These are phyloP conservation scores for Furcasterigmium sp. DNA, from an alignment of 2,329 filamentous ascomycete genomes.

Conservation along the genomic window DNA sequence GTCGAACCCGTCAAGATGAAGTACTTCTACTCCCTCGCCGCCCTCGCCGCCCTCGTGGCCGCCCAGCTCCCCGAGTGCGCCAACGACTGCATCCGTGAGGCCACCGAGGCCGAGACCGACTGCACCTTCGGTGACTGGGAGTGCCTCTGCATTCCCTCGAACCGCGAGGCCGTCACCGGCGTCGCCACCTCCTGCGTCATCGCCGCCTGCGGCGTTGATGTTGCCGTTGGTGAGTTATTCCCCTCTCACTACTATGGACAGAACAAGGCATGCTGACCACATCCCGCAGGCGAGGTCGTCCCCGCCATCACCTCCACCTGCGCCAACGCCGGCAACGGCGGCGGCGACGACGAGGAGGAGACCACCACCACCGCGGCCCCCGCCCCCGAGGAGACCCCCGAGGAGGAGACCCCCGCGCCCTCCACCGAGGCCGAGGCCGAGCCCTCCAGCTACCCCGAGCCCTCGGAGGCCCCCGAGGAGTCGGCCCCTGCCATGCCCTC, in stretches of 20 bases:
- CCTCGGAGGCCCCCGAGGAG: neutral
- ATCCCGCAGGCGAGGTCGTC: slow-evolving; percentile 27
- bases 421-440: slow-evolving; percentile 5
- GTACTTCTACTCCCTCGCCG: slow-evolving; percentile 17
- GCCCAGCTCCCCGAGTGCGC: slow-evolving; percentile 31
- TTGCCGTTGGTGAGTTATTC: slow-evolving; percentile 29
- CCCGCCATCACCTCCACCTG: slow-evolving; percentile 30
- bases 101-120: slow-evolving; percentile 21
- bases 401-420: slow-evolving; percentile 2
- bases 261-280: neutral
- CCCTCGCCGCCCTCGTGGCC: slow-evolving; percentile 25
- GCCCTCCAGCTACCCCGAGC: slow-evolving; percentile 2
- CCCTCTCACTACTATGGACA: neutral
- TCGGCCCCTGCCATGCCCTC: slow-evolving; percentile 4
- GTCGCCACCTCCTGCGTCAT: slow-evolving; percentile 29
- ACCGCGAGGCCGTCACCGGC: slow-evolving; percentile 24
- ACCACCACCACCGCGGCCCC: slow-evolving; percentile 6
- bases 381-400: neutral
- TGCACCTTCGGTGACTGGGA: slow-evolving; percentile 25
- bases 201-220: slow-evolving; percentile 26
- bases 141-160: slow-evolving; percentile 26
- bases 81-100: slow-evolving; percentile 26
- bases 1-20: slow-evolving; percentile 11
- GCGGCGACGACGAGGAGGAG: slow-evolving; percentile 1
- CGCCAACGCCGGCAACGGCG: slow-evolving; percentile 10